phyloP scores from a whole-genome alignment of 228 moss, liverwort and hornwort species.

The Sphagnum magellanicum region DNA sequence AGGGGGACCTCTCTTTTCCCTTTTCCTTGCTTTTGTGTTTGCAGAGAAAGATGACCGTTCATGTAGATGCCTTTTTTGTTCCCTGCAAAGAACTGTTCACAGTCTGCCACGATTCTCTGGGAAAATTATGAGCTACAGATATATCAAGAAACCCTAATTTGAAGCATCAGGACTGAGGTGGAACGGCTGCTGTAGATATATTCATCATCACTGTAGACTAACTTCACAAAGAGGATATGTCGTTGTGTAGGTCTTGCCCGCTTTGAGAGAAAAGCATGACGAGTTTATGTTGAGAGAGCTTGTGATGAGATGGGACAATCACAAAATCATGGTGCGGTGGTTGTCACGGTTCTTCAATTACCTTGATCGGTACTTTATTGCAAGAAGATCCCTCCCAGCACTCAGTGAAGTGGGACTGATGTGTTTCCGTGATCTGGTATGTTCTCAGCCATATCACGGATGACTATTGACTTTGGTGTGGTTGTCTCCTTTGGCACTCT shows the following conservation, averaged over 20 bases:
- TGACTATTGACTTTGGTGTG: too few relatives aligned
- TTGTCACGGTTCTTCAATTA: slow-evolving; percentile 96
- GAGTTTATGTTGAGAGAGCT: slow-evolving; percentile 99
- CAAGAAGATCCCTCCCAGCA: slow-evolving; percentile 79
- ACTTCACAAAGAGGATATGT: not conserved
- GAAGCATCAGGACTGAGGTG: too few relatives aligned
- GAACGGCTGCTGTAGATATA: not conserved
- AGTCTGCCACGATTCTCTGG: too few relatives aligned
- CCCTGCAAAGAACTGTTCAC: too few relatives aligned
- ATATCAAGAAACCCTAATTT: too few relatives aligned
- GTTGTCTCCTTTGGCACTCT: too few relatives aligned
- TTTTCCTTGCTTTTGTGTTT: too few relatives aligned
- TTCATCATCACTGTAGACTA: not conserved
- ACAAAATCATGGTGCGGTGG: slow-evolving; percentile 99
- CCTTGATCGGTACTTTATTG: slow-evolving; percentile 93
- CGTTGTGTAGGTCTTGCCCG: slow-evolving; percentile 53
- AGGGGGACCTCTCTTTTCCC: too few relatives aligned
- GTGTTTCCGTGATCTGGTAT: slow-evolving; percentile 94
- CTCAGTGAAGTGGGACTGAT: slow-evolving; percentile 94
- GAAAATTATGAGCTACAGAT: too few relatives aligned
- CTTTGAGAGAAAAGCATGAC: slow-evolving; percentile 87
- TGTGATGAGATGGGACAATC: slow-evolving; percentile 97
- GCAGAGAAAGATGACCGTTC: too few relatives aligned
- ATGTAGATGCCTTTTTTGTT: too few relatives aligned
- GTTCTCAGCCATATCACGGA: slow-evolving; percentile 1